Evolutionary conservation across 768 basidiomycete species (phyloP).

Genomic region (Gyrodon lividus): DNA sequence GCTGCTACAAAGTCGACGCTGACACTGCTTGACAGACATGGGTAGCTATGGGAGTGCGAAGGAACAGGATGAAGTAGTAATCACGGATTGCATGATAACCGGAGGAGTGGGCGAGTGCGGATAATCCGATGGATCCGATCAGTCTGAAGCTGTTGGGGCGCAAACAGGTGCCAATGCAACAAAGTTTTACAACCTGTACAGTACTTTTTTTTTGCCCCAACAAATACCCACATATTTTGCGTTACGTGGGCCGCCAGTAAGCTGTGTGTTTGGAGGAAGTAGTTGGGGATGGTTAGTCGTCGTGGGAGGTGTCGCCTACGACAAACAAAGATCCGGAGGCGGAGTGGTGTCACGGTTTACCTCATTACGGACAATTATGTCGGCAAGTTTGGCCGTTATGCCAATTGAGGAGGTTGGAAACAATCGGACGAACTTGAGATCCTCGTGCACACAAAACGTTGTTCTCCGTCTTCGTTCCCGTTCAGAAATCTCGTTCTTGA

Average conservation of each 20-base stretch:
- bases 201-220: no score
- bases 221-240: background rate
- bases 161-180: background rate
- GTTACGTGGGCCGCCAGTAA: background rate
- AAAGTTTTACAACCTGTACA: no score
- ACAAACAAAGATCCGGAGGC: background rate
- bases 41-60: background rate
- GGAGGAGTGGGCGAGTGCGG: background rate
- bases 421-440: background rate
- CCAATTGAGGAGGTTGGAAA: background rate
- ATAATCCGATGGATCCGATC: background rate
- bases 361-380: background rate
- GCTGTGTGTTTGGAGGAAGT: background rate
- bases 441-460: slow-evolving; percentile 10
- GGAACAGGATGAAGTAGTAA: background rate
- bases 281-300: background rate
- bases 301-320: background rate
- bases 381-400: background rate
- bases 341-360: background rate
- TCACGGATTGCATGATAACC: background rate
- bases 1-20: background rate
- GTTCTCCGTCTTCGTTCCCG: background rate
- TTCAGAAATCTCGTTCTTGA: background rate
- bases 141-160: background rate
- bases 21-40: background rate